A percentile compares a stretch with the other conserved stretches of the same genome.
phyloP scores from a whole-genome alignment of 768 basidiomycete genomes.

The Naganishia randhawae region DNA sequence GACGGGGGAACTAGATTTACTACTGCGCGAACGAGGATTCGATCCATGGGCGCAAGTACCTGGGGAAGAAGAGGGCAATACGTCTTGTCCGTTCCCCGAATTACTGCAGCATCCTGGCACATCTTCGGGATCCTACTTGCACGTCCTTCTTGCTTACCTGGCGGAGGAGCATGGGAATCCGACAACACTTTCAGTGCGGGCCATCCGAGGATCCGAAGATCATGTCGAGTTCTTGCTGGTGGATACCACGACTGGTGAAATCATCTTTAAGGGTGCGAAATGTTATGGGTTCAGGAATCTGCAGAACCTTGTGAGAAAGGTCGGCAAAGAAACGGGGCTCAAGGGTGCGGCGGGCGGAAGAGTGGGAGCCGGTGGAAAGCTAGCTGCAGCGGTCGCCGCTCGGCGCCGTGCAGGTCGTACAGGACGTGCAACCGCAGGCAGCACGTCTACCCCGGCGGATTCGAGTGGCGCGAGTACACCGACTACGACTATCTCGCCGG shows the following conservation, averaged over 20 bases:
- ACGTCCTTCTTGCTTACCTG: conserved; percentile 66
- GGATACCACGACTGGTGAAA: conserved; percentile 56
- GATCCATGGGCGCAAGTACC: conserved; percentile 63
- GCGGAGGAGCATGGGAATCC: conserved; percentile 39
- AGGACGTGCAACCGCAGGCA: not conserved
- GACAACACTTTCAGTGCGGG: conserved; percentile 38
- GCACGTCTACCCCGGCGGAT: conserved; percentile 22
- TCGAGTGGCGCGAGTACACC: conserved; percentile 34
- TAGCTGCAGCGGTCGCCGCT: conserved; percentile 45
- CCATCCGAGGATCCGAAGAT: conserved; percentile 49
- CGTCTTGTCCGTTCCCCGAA: conserved; percentile 61
- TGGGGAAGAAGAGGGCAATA: conserved; percentile 53
- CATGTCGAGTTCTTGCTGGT: conserved; percentile 51
- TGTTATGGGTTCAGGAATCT: conserved; percentile 97
- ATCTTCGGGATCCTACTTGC: conserved; percentile 87
- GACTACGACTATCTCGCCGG: conserved; percentile 23
- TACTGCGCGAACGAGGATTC: conserved; percentile 78
- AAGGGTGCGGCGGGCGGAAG: conserved; percentile 56
- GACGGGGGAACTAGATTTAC: conserved; percentile 83
- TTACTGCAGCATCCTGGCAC: conserved; percentile 74
- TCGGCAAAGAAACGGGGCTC: conserved; percentile 78
- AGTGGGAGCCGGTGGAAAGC: conserved; percentile 37
- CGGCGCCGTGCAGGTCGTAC: conserved; percentile 36
- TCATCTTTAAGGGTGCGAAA: conserved; percentile 85
- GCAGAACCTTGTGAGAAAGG: conserved; percentile 90